Evolutionary conservation across 2,329 filamentous ascomycete species (phyloP).

Genomic region (Trichoderma citrinoviride): DNA sequence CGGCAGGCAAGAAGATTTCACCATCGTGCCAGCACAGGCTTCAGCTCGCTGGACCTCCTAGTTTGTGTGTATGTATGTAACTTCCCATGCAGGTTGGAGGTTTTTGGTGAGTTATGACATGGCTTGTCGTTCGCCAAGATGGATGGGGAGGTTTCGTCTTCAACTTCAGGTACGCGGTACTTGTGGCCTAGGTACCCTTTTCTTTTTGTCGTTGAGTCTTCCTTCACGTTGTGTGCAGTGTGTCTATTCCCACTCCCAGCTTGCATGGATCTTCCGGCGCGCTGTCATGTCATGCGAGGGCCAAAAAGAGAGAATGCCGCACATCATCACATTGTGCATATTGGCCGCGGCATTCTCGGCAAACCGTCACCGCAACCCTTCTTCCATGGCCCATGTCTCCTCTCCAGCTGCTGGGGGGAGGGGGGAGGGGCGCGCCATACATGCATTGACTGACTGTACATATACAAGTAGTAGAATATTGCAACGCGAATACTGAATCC

Average conservation of each 20-base stretch:
- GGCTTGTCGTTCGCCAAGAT: neutral
- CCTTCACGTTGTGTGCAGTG: too few species aligned
- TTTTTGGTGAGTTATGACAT: conserved; percentile 1
- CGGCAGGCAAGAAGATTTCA: too few species aligned
- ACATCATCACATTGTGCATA: conserved; percentile 6
- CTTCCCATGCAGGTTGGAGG: too few species aligned
- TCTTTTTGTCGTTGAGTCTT: too few species aligned
- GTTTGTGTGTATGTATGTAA: too few species aligned
- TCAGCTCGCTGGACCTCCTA: neutral
- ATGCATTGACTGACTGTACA: too few species aligned
- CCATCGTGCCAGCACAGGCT: neutral
- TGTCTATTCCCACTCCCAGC: neutral
- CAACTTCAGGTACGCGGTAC: neutral
- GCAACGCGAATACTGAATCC: too few species aligned
- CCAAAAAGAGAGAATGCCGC: neutral
- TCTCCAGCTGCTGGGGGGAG: conserved; percentile 13
- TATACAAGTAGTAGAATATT: too few species aligned
- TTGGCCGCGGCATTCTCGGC: conserved; percentile 20
- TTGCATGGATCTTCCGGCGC: conserved; percentile 9
- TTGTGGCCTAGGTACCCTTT: conserved; percentile 13
- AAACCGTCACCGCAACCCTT: conserved; percentile 2
- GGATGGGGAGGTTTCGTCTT: too few species aligned
- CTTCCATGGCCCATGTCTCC: too few species aligned
- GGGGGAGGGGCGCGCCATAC: too few species aligned
- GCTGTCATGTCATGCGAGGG: conserved; percentile 18